Base-by-base conservation (phyloP, 1,284 basidiomycete genomes). In the Ceratobasidium theobromae region DNA sequence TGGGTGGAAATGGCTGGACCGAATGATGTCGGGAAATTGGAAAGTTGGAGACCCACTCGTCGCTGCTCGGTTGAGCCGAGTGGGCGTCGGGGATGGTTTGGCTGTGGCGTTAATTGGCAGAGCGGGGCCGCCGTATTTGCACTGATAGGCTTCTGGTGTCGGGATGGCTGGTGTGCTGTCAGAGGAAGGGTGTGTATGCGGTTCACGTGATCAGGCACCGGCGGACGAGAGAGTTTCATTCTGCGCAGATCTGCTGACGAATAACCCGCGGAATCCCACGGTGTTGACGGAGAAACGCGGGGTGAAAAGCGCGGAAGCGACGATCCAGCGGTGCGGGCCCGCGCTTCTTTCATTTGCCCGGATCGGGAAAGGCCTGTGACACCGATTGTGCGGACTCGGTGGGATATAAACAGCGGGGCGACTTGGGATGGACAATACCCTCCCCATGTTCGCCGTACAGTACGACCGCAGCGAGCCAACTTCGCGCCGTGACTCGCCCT, bases 341-440 rank as follows among this genome's bases (percentile, higher is more conserved):
- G 16, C 25, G 49, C 49, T 40, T n/a, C 35, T 62, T 62, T 62
- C 58, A 62, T 62, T 62, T 62, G 58, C 46, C 58, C 58, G 35
- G 48, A 62, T 35, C 28, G 25, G 57, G 57, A 48, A 60, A 52
- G 48, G 58, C 27, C 40, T 14, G 28, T 27, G 14, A 12, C 8
- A 21, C 32, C 28, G 18, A 49, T 23, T 35, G 40, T 25, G 35
- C 27, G 21, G 46, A 62, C 46, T 51, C 58, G 38, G 11, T 5
- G 33, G 30, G 52, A 30, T 53, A 53, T 53, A 53, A 53, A 53
- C 52, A 38, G 32, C 33, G 52, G 52, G 52, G 52, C n/a, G n/a
- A n/a, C n/a, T n/a, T n/a, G n/a, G n/a, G 6, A 6, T 43, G 40
- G 6, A 14, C 14, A 38, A n/a, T 43, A 16, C 23, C 16, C 41